These are phyloP conservation scores for Pyrenochaeta sp. DNA, from an alignment of 2,329 filamentous ascomycete genomes.

Conservation along the genomic window DNA sequence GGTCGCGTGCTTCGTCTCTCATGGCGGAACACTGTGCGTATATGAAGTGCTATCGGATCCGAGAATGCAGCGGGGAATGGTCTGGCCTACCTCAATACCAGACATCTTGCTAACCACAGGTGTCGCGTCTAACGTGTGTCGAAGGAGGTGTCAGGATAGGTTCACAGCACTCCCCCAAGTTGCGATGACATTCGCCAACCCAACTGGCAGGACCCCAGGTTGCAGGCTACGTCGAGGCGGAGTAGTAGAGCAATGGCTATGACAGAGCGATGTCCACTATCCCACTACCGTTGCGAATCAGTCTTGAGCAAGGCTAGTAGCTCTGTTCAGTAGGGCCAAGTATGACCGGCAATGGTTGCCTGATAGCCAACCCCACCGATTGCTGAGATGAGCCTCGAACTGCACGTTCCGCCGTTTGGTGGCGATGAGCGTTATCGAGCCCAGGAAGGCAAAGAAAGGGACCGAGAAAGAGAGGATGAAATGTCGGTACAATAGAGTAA, in stretches of 20 bases:
- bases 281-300: background rate
- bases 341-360: constrained; percentile 1
- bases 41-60: background rate
- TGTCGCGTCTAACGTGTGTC: background rate
- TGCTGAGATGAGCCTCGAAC: background rate
- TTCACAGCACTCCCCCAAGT: background rate
- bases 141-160: background rate
- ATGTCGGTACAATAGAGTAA: constrained; percentile 6
- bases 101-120: constrained; percentile 26
- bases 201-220: background rate
- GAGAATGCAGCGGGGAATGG: background rate
- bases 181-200: constrained; percentile 1
- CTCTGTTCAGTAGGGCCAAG: background rate
- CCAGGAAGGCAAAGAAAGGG: constrained; percentile 4
- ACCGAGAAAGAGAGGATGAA: background rate
- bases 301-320: background rate
- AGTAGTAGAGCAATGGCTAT: background rate
- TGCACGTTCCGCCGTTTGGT: constrained; percentile 1
- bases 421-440: constrained; percentile 1
- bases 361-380: background rate
- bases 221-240: background rate
- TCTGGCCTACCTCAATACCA: constrained; percentile 37
- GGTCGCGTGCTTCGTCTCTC: background rate
- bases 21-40: background rate
- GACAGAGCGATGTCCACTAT: background rate